These are phyloP conservation scores for Draba incana DNA, from an alignment of 345 rosid genomes.

Conservation along the genomic window DNA sequence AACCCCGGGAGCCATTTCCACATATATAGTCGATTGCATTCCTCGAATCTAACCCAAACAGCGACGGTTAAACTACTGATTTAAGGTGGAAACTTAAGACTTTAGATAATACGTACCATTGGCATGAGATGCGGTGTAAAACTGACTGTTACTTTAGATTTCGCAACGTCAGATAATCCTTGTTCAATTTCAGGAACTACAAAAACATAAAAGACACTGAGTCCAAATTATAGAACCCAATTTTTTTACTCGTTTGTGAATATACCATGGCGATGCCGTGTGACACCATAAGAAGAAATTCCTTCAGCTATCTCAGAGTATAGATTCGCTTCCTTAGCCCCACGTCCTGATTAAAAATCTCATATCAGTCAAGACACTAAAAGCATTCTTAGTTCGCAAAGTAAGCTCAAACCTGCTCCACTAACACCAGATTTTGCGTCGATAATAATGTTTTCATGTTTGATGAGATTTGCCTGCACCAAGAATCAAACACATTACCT, in stretches of 20 bases:
- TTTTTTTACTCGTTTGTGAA: neutral
- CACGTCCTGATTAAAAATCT: conserved; percentile 67
- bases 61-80: neutral
- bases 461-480: conserved; percentile 78
- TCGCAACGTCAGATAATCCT: conserved; percentile 77
- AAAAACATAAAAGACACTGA: conserved; percentile 33
- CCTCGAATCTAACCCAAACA: conserved; percentile 71
- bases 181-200: conserved; percentile 98
- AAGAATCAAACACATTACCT: conserved; percentile 12
- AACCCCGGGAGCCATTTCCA: conserved; percentile 77
- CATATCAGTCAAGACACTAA: conserved; percentile 19
- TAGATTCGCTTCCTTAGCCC: conserved; percentile 81
- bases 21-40: conserved; percentile 93
- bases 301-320: conserved; percentile 91
- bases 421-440: conserved; percentile 98
- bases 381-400: conserved; percentile 1
- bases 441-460: conserved; percentile 62
- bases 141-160: conserved; percentile 79
- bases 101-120: conserved; percentile 57
- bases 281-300: conserved; percentile 88
- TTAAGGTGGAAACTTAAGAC: conserved; percentile 22
- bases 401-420: conserved; percentile 77
- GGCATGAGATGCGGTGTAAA: conserved; percentile 99
- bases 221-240: conserved; percentile 17
- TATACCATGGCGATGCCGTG: conserved; percentile 90